These are phyloP conservation scores for Paracoccidioides lutzii DNA, from an alignment of 2,329 filamentous ascomycete genomes.

Conservation along the genomic window DNA sequence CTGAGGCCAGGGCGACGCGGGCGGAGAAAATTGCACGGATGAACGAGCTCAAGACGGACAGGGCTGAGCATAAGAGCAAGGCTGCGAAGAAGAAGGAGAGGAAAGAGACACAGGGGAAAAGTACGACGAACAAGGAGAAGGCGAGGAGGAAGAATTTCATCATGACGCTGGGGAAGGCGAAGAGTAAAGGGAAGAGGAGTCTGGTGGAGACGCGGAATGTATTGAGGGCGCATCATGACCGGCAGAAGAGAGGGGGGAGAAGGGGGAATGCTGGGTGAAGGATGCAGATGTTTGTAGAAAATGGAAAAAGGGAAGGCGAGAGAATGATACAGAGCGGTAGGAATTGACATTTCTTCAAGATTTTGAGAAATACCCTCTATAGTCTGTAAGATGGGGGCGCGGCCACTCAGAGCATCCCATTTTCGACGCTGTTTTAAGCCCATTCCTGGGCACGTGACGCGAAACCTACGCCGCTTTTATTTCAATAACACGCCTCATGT, in stretches of 20 bases:
- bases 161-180: constrained; percentile 95
- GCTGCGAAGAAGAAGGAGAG: constrained; percentile 73
- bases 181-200: constrained; percentile 89
- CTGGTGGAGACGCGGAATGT: constrained; percentile 72
- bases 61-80: constrained; percentile 71
- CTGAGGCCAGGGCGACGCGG: constrained; percentile 64
- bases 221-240: constrained; percentile 65
- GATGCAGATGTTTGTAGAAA: not conserved
- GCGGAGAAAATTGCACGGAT: constrained; percentile 79
- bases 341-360: no score
- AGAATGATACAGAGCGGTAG: no score
- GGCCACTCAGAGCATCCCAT: no score
- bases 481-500: no score
- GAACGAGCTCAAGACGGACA: constrained; percentile 65
- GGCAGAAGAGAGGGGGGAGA: constrained; percentile 72
- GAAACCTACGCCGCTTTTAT: no score
- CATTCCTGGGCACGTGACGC: no score
- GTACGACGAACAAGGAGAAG: constrained; percentile 95
- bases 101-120: constrained; percentile 84
- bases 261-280: constrained; percentile 49
- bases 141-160: constrained; percentile 94
- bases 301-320: no score
- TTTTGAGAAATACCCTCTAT: no score
- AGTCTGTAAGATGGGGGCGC: no score
- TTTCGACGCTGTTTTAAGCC: no score